Evolutionary conservation across 805 yeast species (phyloP).

Genomic region (Pichia kluyveri): DNA sequence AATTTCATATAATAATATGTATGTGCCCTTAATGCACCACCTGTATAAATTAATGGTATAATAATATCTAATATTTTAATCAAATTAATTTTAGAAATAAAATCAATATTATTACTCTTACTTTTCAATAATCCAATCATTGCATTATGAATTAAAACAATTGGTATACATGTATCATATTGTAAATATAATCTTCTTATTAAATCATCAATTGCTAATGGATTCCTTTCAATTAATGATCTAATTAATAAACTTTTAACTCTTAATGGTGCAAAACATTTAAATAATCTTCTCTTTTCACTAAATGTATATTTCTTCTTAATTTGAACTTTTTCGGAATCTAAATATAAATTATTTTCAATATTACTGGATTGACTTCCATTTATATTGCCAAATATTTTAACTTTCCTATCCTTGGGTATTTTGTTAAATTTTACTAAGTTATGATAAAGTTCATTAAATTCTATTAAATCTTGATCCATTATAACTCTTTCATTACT

Average conservation of each 20-base stretch:
- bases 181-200: constrained; percentile 13
- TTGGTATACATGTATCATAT: constrained; percentile 18
- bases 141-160: constrained; percentile 17
- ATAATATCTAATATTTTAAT: constrained; percentile 18
- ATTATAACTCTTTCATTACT: not conserved
- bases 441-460: not conserved
- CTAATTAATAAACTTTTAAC: constrained; percentile 15
- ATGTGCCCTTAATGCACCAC: constrained; percentile 8
- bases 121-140: constrained; percentile 18
- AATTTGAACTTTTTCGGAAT: not conserved
- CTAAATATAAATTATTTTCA: not conserved
- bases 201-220: constrained; percentile 11
- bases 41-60: constrained; percentile 11
- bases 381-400: not conserved
- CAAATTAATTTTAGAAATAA: constrained; percentile 14
- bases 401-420: not conserved
- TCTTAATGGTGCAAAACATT: constrained; percentile 12
- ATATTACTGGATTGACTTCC: not conserved
- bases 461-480: not conserved
- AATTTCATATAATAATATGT: constrained; percentile 9
- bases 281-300: constrained; percentile 10
- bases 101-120: not conserved
- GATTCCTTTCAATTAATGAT: constrained; percentile 9
- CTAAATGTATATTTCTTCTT: constrained; percentile 2
- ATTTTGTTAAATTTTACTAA: not conserved